phyloP scores from a whole-genome alignment of 2,329 filamentous ascomycete genomes.

The Diplodia corticola region DNA sequence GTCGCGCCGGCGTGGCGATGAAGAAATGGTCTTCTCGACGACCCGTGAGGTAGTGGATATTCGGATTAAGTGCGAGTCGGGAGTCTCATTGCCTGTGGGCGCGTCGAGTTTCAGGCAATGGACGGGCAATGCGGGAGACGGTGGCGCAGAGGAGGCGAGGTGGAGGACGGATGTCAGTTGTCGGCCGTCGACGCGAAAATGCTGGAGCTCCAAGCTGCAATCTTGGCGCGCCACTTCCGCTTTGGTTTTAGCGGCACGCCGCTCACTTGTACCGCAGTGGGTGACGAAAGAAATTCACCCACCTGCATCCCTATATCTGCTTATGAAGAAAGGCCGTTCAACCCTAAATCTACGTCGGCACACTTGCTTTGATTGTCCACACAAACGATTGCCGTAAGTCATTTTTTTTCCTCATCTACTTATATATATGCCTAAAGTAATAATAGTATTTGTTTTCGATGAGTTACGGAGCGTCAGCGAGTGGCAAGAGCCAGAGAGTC shows the following conservation, averaged over 20 bases:
- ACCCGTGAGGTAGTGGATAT: slow-evolving; percentile 5
- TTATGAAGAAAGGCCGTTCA: too few relatives aligned
- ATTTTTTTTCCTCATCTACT: too few relatives aligned
- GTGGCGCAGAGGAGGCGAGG: background rate
- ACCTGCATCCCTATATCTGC: too few relatives aligned
- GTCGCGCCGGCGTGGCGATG: slow-evolving; percentile 23
- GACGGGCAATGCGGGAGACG: background rate
- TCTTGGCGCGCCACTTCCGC: slow-evolving; percentile 12
- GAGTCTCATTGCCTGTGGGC: slow-evolving; percentile 21
- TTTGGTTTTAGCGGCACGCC: background rate
- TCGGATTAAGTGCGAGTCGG: slow-evolving; percentile 2
- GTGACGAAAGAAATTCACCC: too few relatives aligned
- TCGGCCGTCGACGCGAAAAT: slow-evolving; percentile 21
- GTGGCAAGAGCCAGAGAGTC: too few relatives aligned
- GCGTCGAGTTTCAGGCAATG: background rate
- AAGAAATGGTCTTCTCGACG: slow-evolving; percentile 1
- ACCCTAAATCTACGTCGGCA: too few relatives aligned
- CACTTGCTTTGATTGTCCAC: too few relatives aligned
- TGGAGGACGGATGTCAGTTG: background rate
- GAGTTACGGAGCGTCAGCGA: too few relatives aligned
- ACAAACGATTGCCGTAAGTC: too few relatives aligned
- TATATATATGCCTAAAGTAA: too few relatives aligned
- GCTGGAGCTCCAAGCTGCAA: slow-evolving; percentile 20
- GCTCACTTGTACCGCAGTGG: too few relatives aligned
- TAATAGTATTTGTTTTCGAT: too few relatives aligned